Evolutionary conservation across 2,329 filamentous ascomycete species (phyloP).

Genomic region (Penicillium frequentans): DNA sequence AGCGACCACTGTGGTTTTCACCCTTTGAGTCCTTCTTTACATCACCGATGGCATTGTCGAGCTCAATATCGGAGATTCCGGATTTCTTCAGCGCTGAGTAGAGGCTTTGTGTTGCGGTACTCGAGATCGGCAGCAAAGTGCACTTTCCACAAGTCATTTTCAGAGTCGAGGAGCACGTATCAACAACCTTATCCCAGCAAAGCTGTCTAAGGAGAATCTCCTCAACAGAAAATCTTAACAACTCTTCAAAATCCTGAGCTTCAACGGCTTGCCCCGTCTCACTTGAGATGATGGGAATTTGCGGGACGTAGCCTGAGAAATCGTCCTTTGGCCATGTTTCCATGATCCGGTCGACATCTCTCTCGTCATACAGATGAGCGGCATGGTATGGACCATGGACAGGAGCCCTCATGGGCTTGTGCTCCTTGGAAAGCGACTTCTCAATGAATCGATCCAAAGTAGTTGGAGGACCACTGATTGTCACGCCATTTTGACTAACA

Average conservation of each 20-base stretch:
- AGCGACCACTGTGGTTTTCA: slow-evolving; percentile 29
- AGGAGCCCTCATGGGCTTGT: slow-evolving; percentile 54
- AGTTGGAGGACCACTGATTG: slow-evolving; percentile 59
- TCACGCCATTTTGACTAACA: slow-evolving; percentile 59
- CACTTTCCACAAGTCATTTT: slow-evolving; percentile 17
- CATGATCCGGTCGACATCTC: slow-evolving; percentile 55
- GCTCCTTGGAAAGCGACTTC: slow-evolving; percentile 48
- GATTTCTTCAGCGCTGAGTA: slow-evolving; percentile 31
- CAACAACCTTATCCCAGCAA: slow-evolving; percentile 44
- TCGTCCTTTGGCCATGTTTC: slow-evolving; percentile 31
- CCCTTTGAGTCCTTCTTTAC: slow-evolving; percentile 18
- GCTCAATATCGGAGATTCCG: slow-evolving; percentile 25
- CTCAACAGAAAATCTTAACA: slow-evolving; percentile 34
- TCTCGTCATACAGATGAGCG: slow-evolving; percentile 53
- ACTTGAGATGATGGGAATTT: slow-evolving; percentile 40
- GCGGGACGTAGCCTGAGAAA: slow-evolving; percentile 27
- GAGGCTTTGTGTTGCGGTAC: slow-evolving; percentile 34
- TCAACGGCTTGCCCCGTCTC: slow-evolving; percentile 34
- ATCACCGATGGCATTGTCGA: slow-evolving; percentile 30
- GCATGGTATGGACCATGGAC: slow-evolving; percentile 63
- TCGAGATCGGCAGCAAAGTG: slow-evolving; percentile 33
- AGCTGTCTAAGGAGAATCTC: slow-evolving; percentile 41
- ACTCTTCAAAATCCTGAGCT: slow-evolving; percentile 30
- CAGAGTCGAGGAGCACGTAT: slow-evolving; percentile 29
- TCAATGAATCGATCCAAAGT: slow-evolving; percentile 55